Evolutionary conservation across 176 grass and related monocot species (phyloP), one percentile per base, ranked within the genome.

Genomic region (Aegilops tauschii): DNA sequence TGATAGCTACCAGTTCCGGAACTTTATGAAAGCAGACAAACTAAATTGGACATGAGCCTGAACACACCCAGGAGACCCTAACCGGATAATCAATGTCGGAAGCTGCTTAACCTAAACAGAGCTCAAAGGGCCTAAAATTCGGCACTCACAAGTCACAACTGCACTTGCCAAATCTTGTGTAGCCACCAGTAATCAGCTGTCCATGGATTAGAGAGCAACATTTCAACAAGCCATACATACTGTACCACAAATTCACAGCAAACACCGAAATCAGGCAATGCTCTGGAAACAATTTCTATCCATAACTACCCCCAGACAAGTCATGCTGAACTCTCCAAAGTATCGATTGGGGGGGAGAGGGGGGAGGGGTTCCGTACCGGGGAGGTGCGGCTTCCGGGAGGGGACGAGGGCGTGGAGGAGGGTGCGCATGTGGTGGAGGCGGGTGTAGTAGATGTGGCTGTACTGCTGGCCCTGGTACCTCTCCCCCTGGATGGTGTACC

Each of bases 371-470:
- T 13, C 12, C 37, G 36, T 17, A 99, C 97, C 94, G 5, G 92
- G 90, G 75, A 94, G 5, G 30, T 93, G 80, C 65, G 94, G 92
- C 84, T 96, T 99, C 89, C 92, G 90, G 25, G 91, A 80, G 76
- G 92, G 85, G 88, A 89, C 91, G 89, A 99, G 85, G 25, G 89
- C 90, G 59, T 93, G 86, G 49, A 99, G 89, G 65, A 88, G 65
- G 87, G 64, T 93, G 79, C 97, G 92, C 89, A 93, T 94, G 83
- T 91, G 82, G 79, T 94, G 97, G 72, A 99, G 93, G 2, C 97
- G 90, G 83, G 88, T 96, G 88, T 86, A 99, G 92, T 99, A 99
- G 84, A 99, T 96, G 28, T 99, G 97, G 85, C 94, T 96, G 86
- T 94, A 99, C 82, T 96, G 94, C 90, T 99, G 97, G 20, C 93